phyloP scores from a whole-genome alignment of 148 eudicot species.

The Gaultheria prostrata region DNA sequence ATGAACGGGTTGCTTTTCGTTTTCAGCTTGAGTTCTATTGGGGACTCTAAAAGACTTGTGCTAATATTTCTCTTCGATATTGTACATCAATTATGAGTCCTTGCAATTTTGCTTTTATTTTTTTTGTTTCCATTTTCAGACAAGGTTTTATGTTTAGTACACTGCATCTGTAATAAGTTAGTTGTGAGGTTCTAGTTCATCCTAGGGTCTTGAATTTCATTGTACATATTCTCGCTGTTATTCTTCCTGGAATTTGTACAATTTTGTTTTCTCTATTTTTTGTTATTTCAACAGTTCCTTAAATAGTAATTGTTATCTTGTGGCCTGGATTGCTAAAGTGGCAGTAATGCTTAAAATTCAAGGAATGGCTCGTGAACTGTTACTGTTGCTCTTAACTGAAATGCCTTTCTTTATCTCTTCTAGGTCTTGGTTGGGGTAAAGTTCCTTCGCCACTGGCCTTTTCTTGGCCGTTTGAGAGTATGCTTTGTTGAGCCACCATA shows the following conservation, averaged over 20 bases:
- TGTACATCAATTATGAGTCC: neutral
- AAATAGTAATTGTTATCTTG: neutral
- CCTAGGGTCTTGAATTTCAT: neutral
- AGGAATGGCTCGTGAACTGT: neutral
- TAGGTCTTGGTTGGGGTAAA: conserved; percentile 94
- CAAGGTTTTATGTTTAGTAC: neutral
- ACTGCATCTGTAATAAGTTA: neutral
- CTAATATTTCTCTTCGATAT: neutral
- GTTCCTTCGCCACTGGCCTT: conserved; percentile 85
- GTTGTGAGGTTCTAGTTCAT: neutral
- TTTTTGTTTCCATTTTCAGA: neutral
- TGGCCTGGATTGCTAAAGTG: conserved; percentile 6
- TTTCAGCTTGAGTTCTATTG: neutral
- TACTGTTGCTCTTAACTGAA: neutral
- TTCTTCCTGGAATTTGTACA: neutral
- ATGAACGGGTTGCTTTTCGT: neutral
- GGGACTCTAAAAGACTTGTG: neutral
- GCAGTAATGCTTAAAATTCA: neutral
- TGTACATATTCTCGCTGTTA: neutral
- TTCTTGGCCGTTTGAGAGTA: conserved; percentile 76
- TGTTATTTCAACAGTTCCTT: neutral
- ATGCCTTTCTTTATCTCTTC: conserved; percentile 16
- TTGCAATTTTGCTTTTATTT: neutral
- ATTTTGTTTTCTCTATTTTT: neutral
- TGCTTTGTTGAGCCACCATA: conserved; percentile 97